Conservation (phyloP, 805 yeast genomes). For the Candida corydali region DNA sequence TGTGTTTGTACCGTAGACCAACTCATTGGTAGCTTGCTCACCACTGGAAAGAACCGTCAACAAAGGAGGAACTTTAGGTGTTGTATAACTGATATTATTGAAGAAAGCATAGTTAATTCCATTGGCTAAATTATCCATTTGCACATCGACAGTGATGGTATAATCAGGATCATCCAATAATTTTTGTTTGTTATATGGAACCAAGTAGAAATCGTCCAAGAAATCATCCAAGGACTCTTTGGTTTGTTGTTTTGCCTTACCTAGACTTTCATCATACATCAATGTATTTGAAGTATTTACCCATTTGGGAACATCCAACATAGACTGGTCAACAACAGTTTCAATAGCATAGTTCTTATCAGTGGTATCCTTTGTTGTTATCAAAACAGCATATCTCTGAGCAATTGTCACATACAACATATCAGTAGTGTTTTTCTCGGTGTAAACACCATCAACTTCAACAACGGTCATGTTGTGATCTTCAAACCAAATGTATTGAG, state of each 20-base stretch:
- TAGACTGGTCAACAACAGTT: constrained; percentile 56
- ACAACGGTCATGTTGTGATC: constrained; percentile 38
- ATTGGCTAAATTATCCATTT: constrained; percentile 68
- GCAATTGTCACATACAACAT: constrained; percentile 68
- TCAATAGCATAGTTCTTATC: constrained; percentile 54
- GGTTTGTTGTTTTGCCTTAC: constrained; percentile 12
- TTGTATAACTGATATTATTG: constrained; percentile 58
- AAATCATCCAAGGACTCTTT: constrained; percentile 36
- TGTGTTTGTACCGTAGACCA: constrained; percentile 70
- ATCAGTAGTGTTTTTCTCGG: constrained; percentile 52
- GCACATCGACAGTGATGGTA: constrained; percentile 52
- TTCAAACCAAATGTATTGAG: constrained; percentile 46
- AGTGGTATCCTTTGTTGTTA: constrained; percentile 47
- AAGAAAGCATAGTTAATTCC: constrained; percentile 77
- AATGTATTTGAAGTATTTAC: constrained; percentile 53
- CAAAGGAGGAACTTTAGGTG: constrained; percentile 70
- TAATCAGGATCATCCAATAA: constrained; percentile 58
- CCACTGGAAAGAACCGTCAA: constrained; percentile 63
- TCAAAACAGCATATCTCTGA: constrained; percentile 70
- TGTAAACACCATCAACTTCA: constrained; percentile 48
- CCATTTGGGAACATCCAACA: constrained; percentile 65
- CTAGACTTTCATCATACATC: constrained; percentile 38
- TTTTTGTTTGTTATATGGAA: constrained; percentile 45
- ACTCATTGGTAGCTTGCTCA: constrained; percentile 46
- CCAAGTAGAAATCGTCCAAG: constrained; percentile 72